Evolutionary conservation across 2,329 filamentous ascomycete species (phyloP), one percentile per base, ranked within the genome.

Genomic region (Grosmannia clavigera): DNA sequence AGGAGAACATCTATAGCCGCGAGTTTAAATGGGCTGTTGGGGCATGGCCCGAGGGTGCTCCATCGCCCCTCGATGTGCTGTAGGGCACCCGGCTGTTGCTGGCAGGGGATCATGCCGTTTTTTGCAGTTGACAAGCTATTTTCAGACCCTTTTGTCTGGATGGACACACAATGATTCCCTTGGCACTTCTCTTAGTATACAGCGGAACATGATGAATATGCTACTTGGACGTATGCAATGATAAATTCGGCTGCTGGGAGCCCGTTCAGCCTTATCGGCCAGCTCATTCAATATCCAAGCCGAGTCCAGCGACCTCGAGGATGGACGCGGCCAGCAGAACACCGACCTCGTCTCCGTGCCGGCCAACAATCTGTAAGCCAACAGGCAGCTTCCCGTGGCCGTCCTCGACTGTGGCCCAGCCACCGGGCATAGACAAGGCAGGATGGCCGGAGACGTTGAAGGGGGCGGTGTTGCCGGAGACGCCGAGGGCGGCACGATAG

Each of bases 371-470:
- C 64, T 71, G 70, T 62, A 72, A 69, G 3, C 66, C 68, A 5
- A 71, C 66, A 1, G 70, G 70, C 53, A 71, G 55, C 58, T 63
- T 68, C 0, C 61, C 64, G 14, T 58, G 54, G 1, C 62, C 64
- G 16, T 65, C 65, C 7, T 59, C 61, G 3, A 61, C 66, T 1
- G 53, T 60, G 0, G 63, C 68, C 68, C 68, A 71, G 27, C 75
- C 67, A 43, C 72, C 73, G 5, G 78, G 78, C 61, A 81, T 75
- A 46, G 70, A 73, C 66, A 81, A 66, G 0, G 72, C 78, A 3
- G 77, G 77, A 68, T 81, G 77, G 0, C 77, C 78, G 1, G 77
- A 79, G 5, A 75, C 66, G 68, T 81, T 79, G 65, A 80, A 80
- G 3, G 74, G 72, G 38, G 70, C 72, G 0, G 77, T 75, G 59